These are phyloP conservation scores for Sclerotinia spermophila DNA, from an alignment of 2,329 filamentous ascomycete genomes.

Conservation along the genomic window DNA sequence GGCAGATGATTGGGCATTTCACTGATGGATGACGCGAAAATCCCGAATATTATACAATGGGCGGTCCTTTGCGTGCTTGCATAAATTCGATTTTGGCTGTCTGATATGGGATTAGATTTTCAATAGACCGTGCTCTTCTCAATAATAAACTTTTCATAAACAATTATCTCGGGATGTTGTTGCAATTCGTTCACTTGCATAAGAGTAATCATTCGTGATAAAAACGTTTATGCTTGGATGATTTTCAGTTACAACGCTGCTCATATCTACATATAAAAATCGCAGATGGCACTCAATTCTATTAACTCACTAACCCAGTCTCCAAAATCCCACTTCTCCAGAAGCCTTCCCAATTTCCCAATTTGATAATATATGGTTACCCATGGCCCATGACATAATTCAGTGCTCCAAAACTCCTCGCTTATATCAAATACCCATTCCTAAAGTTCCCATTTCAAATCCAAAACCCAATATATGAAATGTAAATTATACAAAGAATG, in stretches of 20 bases:
- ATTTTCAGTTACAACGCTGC: background rate
- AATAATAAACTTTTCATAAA: background rate
- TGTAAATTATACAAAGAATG: background rate
- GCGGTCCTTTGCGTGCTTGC: background rate
- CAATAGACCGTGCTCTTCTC: conserved; percentile 2
- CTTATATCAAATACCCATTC: background rate
- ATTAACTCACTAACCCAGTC: background rate
- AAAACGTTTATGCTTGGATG: background rate
- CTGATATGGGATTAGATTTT: conserved; percentile 11
- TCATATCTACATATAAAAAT: background rate
- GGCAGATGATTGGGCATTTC: conserved; percentile 2
- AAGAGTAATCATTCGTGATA: background rate
- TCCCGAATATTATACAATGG: background rate
- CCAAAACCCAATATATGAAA: background rate
- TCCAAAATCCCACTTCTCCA: background rate
- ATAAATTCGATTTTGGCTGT: conserved; percentile 8
- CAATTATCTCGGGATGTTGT: background rate
- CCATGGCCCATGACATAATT: background rate
- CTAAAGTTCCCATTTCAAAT: background rate
- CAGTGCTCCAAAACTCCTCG: background rate
- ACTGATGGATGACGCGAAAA: conserved; percentile 7
- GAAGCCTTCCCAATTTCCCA: background rate
- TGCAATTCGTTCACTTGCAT: background rate
- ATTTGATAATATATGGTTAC: background rate
- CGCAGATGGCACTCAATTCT: background rate